Conservation (phyloP, 768 basidiomycete species). For the Termitomyces eurrhizus region DNA sequence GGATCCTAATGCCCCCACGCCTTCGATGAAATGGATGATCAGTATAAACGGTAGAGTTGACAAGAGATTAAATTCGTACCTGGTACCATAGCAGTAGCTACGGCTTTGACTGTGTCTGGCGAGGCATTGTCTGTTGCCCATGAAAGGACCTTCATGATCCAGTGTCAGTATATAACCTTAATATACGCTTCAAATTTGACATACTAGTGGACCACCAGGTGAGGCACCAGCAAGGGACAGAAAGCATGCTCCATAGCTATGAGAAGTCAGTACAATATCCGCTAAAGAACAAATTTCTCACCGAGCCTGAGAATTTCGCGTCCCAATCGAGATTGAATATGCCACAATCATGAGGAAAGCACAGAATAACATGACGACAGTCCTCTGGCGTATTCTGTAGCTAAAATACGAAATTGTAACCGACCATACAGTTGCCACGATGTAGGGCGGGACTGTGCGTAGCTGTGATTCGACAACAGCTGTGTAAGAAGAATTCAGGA, state of each 20-base stretch:
- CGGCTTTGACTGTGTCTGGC: conserved; percentile 45
- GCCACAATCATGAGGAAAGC: conserved; percentile 35
- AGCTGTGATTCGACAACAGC: conserved; percentile 43
- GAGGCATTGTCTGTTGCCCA: conserved; percentile 49
- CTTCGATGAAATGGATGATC: conserved; percentile 14
- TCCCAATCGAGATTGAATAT: conserved; percentile 39
- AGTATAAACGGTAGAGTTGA: background rate
- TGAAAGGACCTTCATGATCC: conserved; percentile 27
- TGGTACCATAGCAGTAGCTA: conserved; percentile 40
- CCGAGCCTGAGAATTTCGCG: conserved; percentile 36
- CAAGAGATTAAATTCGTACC: conserved; percentile 18
- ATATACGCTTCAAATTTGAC: background rate
- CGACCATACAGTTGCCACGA: conserved; percentile 39
- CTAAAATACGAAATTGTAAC: conserved; percentile 30
- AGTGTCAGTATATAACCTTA: background rate
- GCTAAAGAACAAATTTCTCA: background rate
- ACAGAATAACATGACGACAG: conserved; percentile 31
- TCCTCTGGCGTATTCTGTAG: conserved; percentile 33
- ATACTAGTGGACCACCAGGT: conserved; percentile 31
- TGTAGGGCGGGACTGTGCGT: conserved; percentile 45
- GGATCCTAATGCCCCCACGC: conserved; percentile 40
- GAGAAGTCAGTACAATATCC: conserved; percentile 5
- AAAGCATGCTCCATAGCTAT: conserved; percentile 46
- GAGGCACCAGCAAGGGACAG: conserved; percentile 35
- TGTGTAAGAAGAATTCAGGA: conserved; percentile 16